Evolutionary conservation across 2,329 filamentous ascomycete species (phyloP), one percentile per base, ranked within the genome.

Genomic region (Zasmidium citrigriseum): DNA sequence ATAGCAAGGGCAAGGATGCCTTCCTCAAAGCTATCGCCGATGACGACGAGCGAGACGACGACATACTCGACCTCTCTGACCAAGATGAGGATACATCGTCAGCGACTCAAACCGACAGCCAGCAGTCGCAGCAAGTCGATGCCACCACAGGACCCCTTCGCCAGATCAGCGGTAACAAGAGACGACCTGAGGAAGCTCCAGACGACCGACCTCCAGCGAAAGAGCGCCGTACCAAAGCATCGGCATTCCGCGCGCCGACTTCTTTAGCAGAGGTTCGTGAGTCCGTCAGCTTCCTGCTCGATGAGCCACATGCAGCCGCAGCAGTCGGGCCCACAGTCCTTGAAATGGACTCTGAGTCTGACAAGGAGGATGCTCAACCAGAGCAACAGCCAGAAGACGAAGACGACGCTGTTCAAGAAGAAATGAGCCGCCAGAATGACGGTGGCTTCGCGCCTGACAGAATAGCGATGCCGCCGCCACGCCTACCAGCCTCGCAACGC

Each of bases 1-100:
- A 64, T 21, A 76, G 92, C 91, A 29, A 93, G 50, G 70, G 69
- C 71, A 93, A 92, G 72, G 84, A 89, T 61, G 95, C 95, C 0
- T 99, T 99, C 78, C 82, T 99, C 66, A 87, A 87, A 64, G 91
- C 91, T 5, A 90, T 99, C 53, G 92, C 96, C 70, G 85, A 85
- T 51, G 89, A 88, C 58, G 68, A 70, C n/a, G 80, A 82, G 21
- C 81, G 66, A 3, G 80, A 82, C 16, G 82, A 95, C 55, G 89
- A 91, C 55, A 84, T 89, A 7, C 23, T 67, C 74, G 89, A 93
- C 64, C 89, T 96, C 67, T 76, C 91, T 9, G 84, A 87, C 46
- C 80, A 82, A 63, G 75, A 77, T 27, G 75, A 84, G 65, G 73
- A 77, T 38, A 74, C 78, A 57, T 72, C 78, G 18, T 63, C 64